phyloP scores from a whole-genome alignment of 768 basidiomycete species.

The Galerina marginata region DNA sequence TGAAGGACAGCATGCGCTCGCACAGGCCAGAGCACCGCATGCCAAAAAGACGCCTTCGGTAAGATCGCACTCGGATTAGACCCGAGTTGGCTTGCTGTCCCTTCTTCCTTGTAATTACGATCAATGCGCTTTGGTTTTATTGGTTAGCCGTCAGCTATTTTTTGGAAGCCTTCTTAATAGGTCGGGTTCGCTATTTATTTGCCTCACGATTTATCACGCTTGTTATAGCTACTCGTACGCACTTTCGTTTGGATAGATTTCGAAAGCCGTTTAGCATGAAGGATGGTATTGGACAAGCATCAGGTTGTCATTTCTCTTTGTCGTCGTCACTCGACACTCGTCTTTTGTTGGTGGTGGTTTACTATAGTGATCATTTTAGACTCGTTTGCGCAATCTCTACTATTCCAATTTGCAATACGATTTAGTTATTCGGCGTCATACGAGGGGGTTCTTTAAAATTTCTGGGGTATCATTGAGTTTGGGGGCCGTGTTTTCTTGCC shows the following conservation, averaged over 20 bases:
- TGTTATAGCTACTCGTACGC: neutral
- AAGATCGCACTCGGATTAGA: constrained; percentile 17
- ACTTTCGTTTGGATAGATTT: neutral
- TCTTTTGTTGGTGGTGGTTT: too few species aligned
- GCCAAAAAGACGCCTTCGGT: constrained; percentile 12
- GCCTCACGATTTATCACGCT: neutral
- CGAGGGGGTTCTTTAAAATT: too few species aligned
- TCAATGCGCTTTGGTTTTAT: neutral
- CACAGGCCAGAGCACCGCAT: constrained; percentile 14
- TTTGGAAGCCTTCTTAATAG: neutral
- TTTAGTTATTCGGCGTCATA: too few species aligned
- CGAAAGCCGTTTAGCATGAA: neutral
- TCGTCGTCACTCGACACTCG: too few species aligned
- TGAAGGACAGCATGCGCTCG: constrained; percentile 43
- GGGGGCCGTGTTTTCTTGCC: too few species aligned
- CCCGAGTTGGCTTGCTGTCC: neutral
- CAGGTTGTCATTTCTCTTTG: too few species aligned
- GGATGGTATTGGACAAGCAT: too few species aligned
- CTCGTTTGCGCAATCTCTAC: too few species aligned
- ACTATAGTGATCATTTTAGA: too few species aligned
- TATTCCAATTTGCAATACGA: too few species aligned
- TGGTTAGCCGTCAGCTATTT: neutral
- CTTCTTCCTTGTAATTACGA: constrained; percentile 1
- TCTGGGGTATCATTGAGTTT: too few species aligned
- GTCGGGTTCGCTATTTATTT: neutral